Evolutionary conservation across 495 filamentous ascomycete genomes (phyloP).

Genomic region (Durotheca rogersii): DNA sequence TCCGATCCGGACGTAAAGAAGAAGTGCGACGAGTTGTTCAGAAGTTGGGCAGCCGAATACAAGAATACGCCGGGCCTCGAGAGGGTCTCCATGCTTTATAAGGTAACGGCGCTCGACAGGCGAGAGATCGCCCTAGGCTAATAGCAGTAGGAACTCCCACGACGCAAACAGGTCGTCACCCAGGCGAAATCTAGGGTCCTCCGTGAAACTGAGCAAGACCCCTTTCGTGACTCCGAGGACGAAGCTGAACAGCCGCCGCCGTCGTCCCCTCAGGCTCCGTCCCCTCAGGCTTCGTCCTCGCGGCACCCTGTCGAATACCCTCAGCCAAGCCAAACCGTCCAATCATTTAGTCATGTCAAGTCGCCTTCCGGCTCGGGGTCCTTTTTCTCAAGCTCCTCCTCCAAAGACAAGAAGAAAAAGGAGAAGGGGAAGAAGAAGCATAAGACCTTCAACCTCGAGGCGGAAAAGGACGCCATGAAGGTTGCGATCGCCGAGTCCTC

Average conservation of each 20-base stretch:
- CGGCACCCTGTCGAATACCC: constrained; percentile 37
- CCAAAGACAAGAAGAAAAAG: constrained; percentile 52
- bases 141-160: constrained; percentile 50
- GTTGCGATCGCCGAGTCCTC: constrained; percentile 79
- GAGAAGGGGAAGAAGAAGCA: constrained; percentile 51
- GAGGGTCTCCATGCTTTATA: constrained; percentile 75
- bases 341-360: constrained; percentile 38
- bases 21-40: constrained; percentile 83
- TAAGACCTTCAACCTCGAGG: constrained; percentile 76
- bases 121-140: not conserved
- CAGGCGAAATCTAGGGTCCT: constrained; percentile 80
- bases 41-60: constrained; percentile 83
- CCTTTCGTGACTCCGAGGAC: constrained; percentile 63
- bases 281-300: constrained; percentile 33
- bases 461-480: constrained; percentile 82
- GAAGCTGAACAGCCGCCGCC: constrained; percentile 38
- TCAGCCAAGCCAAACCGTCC: constrained; percentile 33
- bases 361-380: constrained; percentile 34
- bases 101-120: constrained; percentile 38
- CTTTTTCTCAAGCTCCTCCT: constrained; percentile 35
- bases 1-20: constrained; percentile 82
- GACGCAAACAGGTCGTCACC: constrained; percentile 56
- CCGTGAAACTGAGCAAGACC: constrained; percentile 66
- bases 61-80: constrained; percentile 79
- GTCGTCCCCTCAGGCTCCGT: too few species aligned